Percentiles rank a stretch among this genome's conserved stretches.
These are phyloP conservation scores for Camellia japonica DNA, from an alignment of 148 eudicot species.

Conservation along the genomic window DNA sequence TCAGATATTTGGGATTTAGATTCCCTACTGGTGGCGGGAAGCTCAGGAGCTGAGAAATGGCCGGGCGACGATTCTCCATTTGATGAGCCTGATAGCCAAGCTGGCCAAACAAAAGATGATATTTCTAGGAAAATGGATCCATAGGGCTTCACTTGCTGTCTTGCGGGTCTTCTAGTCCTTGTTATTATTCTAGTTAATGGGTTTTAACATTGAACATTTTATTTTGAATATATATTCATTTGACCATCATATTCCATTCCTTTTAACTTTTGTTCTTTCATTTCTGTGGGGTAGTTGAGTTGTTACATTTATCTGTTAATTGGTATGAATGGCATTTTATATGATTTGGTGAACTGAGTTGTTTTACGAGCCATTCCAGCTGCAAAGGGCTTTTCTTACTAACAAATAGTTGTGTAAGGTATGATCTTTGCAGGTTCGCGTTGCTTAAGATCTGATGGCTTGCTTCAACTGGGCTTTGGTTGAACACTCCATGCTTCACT, in stretches of 20 bases:
- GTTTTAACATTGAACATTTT: constrained; percentile 14
- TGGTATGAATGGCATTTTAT: background rate
- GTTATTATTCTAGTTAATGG: constrained; percentile 18
- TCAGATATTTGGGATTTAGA: constrained; percentile 61
- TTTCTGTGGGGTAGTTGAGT: background rate
- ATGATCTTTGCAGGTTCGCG: constrained; percentile 23
- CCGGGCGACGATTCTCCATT: constrained; percentile 35
- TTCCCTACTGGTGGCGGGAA: constrained; percentile 35
- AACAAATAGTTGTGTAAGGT: constrained; percentile 16
- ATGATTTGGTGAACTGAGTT: background rate
- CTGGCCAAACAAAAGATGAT: constrained; percentile 26
- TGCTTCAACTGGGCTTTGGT: background rate
- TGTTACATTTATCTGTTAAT: background rate
- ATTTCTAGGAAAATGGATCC: constrained; percentile 25
- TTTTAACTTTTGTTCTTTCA: background rate
- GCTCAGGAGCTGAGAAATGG: constrained; percentile 47
- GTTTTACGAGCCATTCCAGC: background rate
- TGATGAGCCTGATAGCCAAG: constrained; percentile 29
- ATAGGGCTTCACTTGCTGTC: constrained; percentile 25
- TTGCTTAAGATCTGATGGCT: background rate
- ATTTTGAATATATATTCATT: constrained; percentile 15
- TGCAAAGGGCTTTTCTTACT: background rate
- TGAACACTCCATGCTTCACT: background rate
- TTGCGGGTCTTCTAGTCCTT: constrained; percentile 13
- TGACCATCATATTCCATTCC: constrained; percentile 4